Evolutionary conservation across 805 yeast genomes (phyloP).

Genomic region (Kuraishia piskuri): DNA sequence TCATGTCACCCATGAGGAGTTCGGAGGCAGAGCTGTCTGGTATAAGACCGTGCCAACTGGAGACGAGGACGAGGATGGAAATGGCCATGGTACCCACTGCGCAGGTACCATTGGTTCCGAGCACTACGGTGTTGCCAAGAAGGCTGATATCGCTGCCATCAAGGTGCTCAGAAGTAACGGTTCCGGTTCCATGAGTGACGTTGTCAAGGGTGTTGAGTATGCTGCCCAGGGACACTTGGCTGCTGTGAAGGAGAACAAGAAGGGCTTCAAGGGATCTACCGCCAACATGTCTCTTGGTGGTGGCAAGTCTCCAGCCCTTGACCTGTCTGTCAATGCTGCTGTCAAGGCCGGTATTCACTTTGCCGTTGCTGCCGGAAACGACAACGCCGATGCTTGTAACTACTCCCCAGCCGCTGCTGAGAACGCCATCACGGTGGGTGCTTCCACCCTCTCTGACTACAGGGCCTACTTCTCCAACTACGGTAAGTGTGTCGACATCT

Average conservation of each 20-base stretch:
- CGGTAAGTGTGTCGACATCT: constrained; percentile 93
- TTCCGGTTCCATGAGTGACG: constrained; percentile 77
- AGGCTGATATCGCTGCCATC: constrained; percentile 71
- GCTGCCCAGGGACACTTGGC: constrained; percentile 67
- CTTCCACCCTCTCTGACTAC: constrained; percentile 77
- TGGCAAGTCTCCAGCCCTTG: constrained; percentile 81
- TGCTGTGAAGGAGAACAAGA: constrained; percentile 39
- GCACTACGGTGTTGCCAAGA: constrained; percentile 77
- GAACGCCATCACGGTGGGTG: constrained; percentile 88
- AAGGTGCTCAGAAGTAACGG: constrained; percentile 80
- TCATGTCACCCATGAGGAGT: constrained; percentile 65
- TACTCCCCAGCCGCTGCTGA: constrained; percentile 86
- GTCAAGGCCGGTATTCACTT: constrained; percentile 82
- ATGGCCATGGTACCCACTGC: constrained; percentile 95
- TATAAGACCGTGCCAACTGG: constrained; percentile 74
- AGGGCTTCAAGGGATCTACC: constrained; percentile 75
- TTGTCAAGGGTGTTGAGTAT: constrained; percentile 75
- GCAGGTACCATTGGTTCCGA: constrained; percentile 91
- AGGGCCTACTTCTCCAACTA: constrained; percentile 95
- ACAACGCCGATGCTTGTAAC: constrained; percentile 86
- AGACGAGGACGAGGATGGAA: constrained; percentile 68
- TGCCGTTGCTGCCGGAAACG: constrained; percentile 97
- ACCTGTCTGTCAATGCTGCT: constrained; percentile 84
- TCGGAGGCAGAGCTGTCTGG: constrained; percentile 80
- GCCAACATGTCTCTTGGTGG: constrained; percentile 96